Conservation (phyloP, 192 early-diverging fungal species). For the Coemansia sp. region DNA sequence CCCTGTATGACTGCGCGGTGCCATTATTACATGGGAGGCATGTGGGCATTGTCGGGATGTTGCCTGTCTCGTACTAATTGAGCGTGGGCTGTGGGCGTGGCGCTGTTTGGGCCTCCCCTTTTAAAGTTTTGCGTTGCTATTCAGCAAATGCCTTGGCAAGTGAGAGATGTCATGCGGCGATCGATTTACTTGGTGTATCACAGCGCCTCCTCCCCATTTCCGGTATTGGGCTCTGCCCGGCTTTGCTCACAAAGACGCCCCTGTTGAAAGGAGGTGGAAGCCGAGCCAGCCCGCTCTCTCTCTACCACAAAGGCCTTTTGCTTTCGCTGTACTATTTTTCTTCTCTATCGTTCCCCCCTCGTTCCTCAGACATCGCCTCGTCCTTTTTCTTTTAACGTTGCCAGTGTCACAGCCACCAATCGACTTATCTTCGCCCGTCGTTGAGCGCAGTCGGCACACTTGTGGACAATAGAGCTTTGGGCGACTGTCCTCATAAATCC, state of each 20-base stretch:
- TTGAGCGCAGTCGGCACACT: not conserved
- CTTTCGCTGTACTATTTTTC: not conserved
- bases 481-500: not conserved
- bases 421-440: not conserved
- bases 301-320: not conserved
- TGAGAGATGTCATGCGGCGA: constrained; percentile 1
- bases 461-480: constrained; percentile 5
- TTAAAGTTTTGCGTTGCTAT: not conserved
- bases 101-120: not conserved
- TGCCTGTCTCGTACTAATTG: not conserved
- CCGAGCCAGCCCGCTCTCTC: not conserved
- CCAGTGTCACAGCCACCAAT: not conserved
- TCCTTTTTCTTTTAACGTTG: not conserved
- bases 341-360: not conserved
- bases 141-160: not conserved
- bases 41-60: not conserved
- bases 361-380: not conserved
- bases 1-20: not conserved
- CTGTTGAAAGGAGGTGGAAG: not conserved
- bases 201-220: constrained; percentile 7
- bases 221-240: not conserved
- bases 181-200: constrained; percentile 7
- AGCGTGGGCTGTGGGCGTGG: not conserved
- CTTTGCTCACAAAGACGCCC: not conserved
- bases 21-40: not conserved